Evolutionary conservation across 1,139 yeast species (phyloP).

Genomic region (Groenewaldozyma auringiensis): DNA sequence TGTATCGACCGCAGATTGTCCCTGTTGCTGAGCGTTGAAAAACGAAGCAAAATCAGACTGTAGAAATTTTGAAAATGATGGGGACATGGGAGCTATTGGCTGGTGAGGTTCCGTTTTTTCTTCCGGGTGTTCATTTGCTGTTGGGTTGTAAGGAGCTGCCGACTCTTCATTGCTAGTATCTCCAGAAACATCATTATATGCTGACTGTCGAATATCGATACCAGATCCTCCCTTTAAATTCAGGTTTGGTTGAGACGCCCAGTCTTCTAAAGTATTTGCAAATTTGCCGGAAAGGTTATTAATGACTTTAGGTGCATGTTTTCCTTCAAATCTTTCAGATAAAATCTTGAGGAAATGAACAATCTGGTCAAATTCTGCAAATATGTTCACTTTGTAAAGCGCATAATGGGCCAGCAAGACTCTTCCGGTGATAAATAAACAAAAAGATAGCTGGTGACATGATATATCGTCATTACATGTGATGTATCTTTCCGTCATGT

Average conservation of each 20-base stretch:
- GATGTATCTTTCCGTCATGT: background rate
- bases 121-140: no score
- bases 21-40: constrained; percentile 7
- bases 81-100: background rate
- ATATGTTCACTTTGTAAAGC: background rate
- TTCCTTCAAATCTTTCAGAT: background rate
- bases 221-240: background rate
- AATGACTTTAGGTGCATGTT: background rate
- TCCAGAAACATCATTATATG: background rate
- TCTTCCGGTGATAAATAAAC: constrained; percentile 1
- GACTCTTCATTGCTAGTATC: no score
- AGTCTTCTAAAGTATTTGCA: background rate
- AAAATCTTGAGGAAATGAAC: background rate
- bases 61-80: background rate
- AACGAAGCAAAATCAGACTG: constrained; percentile 1
- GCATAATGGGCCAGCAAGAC: constrained; percentile 17
- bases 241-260: background rate
- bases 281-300: background rate
- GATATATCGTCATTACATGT: background rate
- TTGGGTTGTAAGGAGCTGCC: no score
- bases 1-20: no score
- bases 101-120: background rate
- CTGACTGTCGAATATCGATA: background rate
- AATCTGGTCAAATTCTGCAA: background rate
- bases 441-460: background rate